Base-by-base conservation (phyloP, 2,329 filamentous ascomycete species). In the Ophiostoma perfectum region DNA sequence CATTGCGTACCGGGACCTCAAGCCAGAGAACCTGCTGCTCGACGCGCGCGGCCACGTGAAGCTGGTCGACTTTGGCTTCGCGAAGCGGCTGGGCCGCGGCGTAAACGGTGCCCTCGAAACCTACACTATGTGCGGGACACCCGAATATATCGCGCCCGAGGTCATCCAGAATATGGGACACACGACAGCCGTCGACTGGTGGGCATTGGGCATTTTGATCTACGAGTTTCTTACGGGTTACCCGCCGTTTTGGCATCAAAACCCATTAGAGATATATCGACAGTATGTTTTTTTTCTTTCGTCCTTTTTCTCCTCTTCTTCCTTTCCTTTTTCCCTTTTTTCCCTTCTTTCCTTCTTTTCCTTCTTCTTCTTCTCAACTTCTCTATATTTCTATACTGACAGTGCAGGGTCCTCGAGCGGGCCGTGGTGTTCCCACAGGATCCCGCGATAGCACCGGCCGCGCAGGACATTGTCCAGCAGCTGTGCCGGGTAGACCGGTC, bases 151-250 rank as follows among this genome's bases (percentile, higher is more conserved):
- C 63, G 91, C 91, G 1, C 91, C 91, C 5, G 91, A 94, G 79
- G 91, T 94, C 58, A 93, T 94, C 73, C 87, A 92, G 72, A 93
- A 92, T 76, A 92, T 91, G 76, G 91, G 90, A 12, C 87, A 90
- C 75, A 88, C 86, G 2, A 88, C 86, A 2, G 90, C 91, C 14
- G 91, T 94, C 47, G 91, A 94, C 80, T 94, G 91, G 91, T 94
- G 91, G 91, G 91, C 91, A 0, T 82, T 95, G 73, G 91, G 91
- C 39, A 93, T 94, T 72, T 78, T 95, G 68, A 88, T 94, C 70
- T 94, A 92, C 77, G 91, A 95, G 76, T 94, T 94, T 75, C 80
- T 94, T 65, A 92, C 91, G 9, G 91, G 91, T 41, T 93, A 93
- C 75, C 91, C 91, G 14, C 91, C 91, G 0, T 95, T 94, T 76